Evolutionary conservation across 2,329 filamentous ascomycete genomes (phyloP).

Genomic region (Colletotrichum sp.): DNA sequence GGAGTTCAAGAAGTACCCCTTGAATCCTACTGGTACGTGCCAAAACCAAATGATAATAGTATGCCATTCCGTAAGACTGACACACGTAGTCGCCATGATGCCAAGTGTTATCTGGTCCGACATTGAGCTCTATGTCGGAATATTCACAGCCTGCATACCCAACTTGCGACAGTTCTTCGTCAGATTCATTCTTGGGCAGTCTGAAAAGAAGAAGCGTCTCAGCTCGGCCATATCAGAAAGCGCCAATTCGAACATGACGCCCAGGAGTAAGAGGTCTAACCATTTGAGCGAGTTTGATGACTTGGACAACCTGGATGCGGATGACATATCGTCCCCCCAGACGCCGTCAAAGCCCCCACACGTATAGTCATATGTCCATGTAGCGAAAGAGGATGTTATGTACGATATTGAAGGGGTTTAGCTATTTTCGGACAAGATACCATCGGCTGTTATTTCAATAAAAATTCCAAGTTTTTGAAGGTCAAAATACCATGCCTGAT

Average conservation of each 20-base stretch:
- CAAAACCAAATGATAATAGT: neutral
- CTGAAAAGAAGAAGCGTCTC: conserved; percentile 7
- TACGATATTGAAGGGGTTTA: neutral
- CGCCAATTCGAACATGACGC: neutral
- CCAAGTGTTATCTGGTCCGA: neutral
- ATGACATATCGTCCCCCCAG: neutral
- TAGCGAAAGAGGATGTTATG: neutral
- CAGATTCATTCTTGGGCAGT: neutral
- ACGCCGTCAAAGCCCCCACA: neutral
- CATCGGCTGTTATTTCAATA: fast-evolving
- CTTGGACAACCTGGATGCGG: neutral
- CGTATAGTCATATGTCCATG: neutral
- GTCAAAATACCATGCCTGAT: neutral
- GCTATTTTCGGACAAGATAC: neutral
- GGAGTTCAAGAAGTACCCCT: neutral
- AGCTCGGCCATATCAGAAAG: neutral
- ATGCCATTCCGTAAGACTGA: neutral
- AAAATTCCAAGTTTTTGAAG: fast-evolving
- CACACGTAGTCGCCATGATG: neutral
- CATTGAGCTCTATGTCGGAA: conserved; percentile 1
- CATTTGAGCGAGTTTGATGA: neutral
- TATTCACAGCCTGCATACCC: conserved; percentile 13
- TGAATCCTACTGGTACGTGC: conserved; percentile 9
- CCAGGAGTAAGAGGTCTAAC: neutral
- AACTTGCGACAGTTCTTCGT: conserved; percentile 15